These are phyloP conservation scores for Xylariaceae sp. DNA, from an alignment of 2,329 filamentous ascomycete genomes.

Conservation along the genomic window DNA sequence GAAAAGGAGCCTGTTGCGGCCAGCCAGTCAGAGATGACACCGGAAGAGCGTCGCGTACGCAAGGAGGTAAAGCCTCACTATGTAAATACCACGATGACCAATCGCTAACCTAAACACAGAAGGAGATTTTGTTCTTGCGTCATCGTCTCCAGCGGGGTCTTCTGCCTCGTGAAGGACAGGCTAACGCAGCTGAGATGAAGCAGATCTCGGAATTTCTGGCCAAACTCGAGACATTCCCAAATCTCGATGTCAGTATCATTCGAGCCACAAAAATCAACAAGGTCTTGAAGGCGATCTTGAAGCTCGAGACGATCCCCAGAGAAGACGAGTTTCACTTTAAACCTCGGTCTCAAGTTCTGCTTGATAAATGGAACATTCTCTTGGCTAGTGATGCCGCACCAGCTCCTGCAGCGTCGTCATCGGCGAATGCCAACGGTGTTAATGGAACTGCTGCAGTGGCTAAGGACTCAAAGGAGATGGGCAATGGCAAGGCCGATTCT, in stretches of 20 bases:
- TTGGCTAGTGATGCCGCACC: slow-evolving; percentile 54
- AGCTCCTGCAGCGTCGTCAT: slow-evolving; percentile 20
- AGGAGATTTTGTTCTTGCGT: slow-evolving; percentile 83
- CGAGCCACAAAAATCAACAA: slow-evolving; percentile 96
- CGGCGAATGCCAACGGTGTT: slow-evolving; percentile 40
- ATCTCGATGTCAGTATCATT: slow-evolving; percentile 86
- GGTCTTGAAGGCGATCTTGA: slow-evolving; percentile 89
- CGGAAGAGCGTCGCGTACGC: slow-evolving; percentile 52
- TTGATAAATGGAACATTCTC: slow-evolving; percentile 85
- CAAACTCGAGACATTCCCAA: slow-evolving; percentile 72
- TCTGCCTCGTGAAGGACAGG: slow-evolving; percentile 73
- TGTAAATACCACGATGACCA: background rate
- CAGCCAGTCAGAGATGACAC: slow-evolving; percentile 53
- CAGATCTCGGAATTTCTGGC: slow-evolving; percentile 70
- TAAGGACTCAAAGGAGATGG: slow-evolving; percentile 30
- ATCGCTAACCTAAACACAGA: slow-evolving; percentile 43
- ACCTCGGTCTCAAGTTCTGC: slow-evolving; percentile 67
- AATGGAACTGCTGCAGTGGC: slow-evolving; percentile 38
- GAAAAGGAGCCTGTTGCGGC: slow-evolving; percentile 41
- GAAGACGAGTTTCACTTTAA: slow-evolving; percentile 91
- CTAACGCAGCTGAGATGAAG: slow-evolving; percentile 81
- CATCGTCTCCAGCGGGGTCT: slow-evolving; percentile 95
- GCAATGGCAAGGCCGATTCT: slow-evolving; percentile 20
- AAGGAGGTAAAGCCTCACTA: slow-evolving; percentile 47
- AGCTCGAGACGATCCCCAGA: slow-evolving; percentile 75